A percentile compares a stretch with the other conserved stretches of the same genome.
Conservation (phyloP, 2,329 filamentous ascomycete genomes). For the Talaromyces sp. region DNA sequence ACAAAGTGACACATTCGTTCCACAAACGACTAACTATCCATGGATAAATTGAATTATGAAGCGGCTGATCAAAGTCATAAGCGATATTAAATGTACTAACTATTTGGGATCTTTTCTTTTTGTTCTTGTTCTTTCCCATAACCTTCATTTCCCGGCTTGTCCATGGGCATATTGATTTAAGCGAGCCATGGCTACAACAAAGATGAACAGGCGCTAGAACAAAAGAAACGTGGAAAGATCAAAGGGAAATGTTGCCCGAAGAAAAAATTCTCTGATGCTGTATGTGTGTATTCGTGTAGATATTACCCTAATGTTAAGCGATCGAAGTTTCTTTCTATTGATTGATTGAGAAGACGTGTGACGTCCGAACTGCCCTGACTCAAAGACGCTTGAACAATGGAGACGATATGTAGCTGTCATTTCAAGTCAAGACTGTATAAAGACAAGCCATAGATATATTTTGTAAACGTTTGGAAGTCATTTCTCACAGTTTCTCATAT, state of each 20-base stretch:
- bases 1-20: background rate
- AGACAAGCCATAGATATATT: background rate
- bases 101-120: background rate
- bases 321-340: background rate
- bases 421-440: background rate
- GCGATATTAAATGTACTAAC: background rate
- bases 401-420: background rate
- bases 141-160: background rate
- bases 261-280: background rate
- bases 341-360: background rate
- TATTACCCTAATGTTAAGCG: conserved; percentile 1
- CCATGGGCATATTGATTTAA: background rate
- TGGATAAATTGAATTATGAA: background rate
- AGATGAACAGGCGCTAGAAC: background rate
- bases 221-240: background rate
- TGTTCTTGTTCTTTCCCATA: background rate
- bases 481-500: background rate
- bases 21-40: background rate
- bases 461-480: background rate
- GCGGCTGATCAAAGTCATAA: background rate
- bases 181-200: conserved; percentile 1
- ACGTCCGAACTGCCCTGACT: background rate
- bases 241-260: background rate
- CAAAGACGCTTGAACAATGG: conserved; percentile 1
- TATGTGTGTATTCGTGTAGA: background rate